phyloP scores from a whole-genome alignment of 2,329 filamentous ascomycete genomes.

The Macroventuria anomochaeta region DNA sequence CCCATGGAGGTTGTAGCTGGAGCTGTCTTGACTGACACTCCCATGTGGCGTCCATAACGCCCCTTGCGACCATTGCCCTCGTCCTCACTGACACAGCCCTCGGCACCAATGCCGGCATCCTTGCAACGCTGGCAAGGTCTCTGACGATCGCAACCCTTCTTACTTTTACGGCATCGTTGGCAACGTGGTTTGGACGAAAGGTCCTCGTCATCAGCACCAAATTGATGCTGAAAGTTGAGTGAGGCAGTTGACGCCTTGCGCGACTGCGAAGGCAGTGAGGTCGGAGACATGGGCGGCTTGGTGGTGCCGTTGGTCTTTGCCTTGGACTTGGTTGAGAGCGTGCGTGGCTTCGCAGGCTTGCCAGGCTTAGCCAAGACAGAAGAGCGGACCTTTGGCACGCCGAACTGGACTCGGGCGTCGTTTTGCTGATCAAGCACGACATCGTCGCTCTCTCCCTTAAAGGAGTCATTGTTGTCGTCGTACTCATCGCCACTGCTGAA shows the following conservation, averaged over 20 bases:
- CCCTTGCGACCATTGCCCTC: slow-evolving; percentile 97
- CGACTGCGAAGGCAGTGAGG: slow-evolving; percentile 70
- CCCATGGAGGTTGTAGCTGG: slow-evolving; percentile 43
- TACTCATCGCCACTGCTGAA: slow-evolving; percentile 69
- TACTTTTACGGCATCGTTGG: slow-evolving; percentile 98
- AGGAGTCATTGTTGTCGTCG: slow-evolving; percentile 60
- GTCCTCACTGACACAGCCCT: slow-evolving; percentile 96
- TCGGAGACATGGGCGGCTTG: slow-evolving; percentile 59
- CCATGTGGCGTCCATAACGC: slow-evolving; percentile 78
- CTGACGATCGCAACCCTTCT: slow-evolving; percentile 98
- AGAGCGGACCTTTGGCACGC: slow-evolving; percentile 46
- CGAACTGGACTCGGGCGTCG: slow-evolving; percentile 52
- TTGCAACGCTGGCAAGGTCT: slow-evolving; percentile 94
- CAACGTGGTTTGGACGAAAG: slow-evolving; percentile 95
- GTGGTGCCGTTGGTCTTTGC: slow-evolving; percentile 49
- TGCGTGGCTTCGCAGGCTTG: slow-evolving; percentile 50
- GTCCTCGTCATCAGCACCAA: slow-evolving; percentile 80
- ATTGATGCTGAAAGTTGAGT: slow-evolving; percentile 67
- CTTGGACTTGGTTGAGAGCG: slow-evolving; percentile 59
- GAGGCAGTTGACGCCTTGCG: slow-evolving; percentile 79
- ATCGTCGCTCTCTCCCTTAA: slow-evolving; percentile 63
- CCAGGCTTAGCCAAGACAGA: slow-evolving; percentile 48
- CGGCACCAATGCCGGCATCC: slow-evolving; percentile 90
- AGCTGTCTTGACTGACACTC: slow-evolving; percentile 68
- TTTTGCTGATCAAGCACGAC: slow-evolving; percentile 47